Evolutionary conservation across 164 flowering plant genomes (phyloP), one percentile per base, ranked within the genome.

Genomic region (Amborella trichopoda): DNA sequence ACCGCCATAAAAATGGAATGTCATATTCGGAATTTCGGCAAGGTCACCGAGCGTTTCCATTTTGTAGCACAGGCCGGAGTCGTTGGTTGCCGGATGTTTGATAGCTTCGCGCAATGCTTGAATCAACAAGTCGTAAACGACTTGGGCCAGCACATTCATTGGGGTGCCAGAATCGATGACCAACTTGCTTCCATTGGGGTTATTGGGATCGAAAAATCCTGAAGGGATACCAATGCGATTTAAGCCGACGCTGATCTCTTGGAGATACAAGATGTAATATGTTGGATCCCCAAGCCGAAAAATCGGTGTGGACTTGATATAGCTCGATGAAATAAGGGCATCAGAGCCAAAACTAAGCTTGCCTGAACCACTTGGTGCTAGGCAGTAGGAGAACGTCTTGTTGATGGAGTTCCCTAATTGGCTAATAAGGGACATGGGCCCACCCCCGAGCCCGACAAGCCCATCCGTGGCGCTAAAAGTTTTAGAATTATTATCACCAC

Each of bases 81-180:
- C 28, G 70, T 77, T 20, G 71, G 71, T 0, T 64, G n/a, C n/a
- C n/a, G n/a, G n/a, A n/a, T n/a, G n/a, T 4, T 71, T 61, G 6
- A 52, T 62, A 37, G 76, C 79, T 2, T 72, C 63, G 5, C 38
- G 52, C 61, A 91, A 83, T 46, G 70, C 93, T 10, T 71, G 62
- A 48, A 56, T 70, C 2, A 87, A 44, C 1, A 33, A 5, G 6
- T 64, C 63, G 32, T 73, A 86, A 1, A 63, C 87, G 5, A 26
- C 49, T 2, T 66, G 40, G 36, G 77, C 83, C 5, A 91, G 20
- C 43, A 76, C 76, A 0, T 91, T 81, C 20, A 86, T 64, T 3
- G 94, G 81, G 1, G 98, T 86, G 24, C 98, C 98, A 0, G 96
- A 86, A 36, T 91, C 98, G 1, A 91, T 80, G 45, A 91, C 81